These are phyloP conservation scores for Sporisorium exsertum DNA, from an alignment of 1,284 basidiomycete species.

Conservation along the genomic window DNA sequence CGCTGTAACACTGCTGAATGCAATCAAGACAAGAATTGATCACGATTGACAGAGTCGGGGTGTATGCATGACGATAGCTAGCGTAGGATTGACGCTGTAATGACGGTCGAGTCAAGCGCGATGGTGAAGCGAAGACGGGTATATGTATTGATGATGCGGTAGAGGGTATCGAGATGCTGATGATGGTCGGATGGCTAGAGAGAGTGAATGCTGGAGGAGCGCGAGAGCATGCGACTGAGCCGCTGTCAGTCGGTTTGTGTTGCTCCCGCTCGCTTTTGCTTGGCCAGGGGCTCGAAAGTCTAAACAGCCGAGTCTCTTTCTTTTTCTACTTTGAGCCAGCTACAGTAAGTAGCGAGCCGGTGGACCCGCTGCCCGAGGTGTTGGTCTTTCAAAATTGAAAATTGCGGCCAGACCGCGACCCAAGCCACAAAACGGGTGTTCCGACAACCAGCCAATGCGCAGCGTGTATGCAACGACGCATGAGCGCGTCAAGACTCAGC, in stretches of 20 bases:
- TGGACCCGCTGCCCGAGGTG: not conserved
- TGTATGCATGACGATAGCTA: not conserved
- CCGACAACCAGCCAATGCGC: not conserved
- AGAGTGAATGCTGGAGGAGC: not conserved
- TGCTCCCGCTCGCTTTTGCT: not conserved
- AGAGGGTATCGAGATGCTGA: conserved; percentile 8
- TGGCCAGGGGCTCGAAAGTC: not conserved
- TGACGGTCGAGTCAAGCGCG: not conserved
- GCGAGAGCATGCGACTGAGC: conserved; percentile 4
- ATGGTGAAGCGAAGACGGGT: not conserved
- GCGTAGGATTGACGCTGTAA: not conserved
- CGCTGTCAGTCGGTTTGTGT: not conserved
- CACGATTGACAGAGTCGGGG: not conserved
- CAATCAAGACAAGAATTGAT: not conserved
- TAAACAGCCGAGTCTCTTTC: conserved; percentile 3
- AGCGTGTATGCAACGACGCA: not conserved
- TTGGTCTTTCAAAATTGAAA: not conserved
- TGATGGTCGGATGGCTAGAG: not conserved
- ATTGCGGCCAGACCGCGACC: not conserved
- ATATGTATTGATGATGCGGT: conserved; percentile 1
- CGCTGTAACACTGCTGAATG: not conserved
- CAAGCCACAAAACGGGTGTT: conserved; percentile 4
- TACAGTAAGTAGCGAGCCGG: not conserved
- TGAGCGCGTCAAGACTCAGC: not conserved
- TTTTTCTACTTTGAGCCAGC: not conserved